Evolutionary conservation across 2,329 filamentous ascomycete species (phyloP), one percentile per base, ranked within the genome.

Genomic region (Calonectria fujianensis): DNA sequence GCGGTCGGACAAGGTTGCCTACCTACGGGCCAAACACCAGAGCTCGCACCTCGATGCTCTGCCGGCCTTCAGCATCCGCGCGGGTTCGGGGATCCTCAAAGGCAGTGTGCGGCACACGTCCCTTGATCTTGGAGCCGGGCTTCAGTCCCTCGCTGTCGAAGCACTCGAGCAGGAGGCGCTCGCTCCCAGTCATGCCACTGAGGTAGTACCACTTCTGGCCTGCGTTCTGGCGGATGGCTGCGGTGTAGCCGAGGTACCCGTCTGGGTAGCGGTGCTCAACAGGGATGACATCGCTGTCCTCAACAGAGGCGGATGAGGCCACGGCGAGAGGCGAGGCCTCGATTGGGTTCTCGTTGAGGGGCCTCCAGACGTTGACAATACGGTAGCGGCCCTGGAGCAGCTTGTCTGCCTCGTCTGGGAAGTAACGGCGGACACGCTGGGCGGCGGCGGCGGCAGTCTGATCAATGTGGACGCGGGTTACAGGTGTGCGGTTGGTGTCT

Each of bases 21-120:
- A 6, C 24, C 86, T 76, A 90, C 18, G 89, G 87, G 0, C 94
- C 94, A 88, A 98, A 98, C 0, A 98, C 94, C 84, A 98, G 87
- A 45, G 94, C 93, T 79, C 96, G 90, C 20, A 98, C 94, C 85
- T 98, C 96, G 82, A 98, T 98, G 83, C 95, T 98, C 88, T 98
- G 94, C 77, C 96, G 90, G 0, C 90, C 91, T 76, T 92, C 91
- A 6, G 94, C 95, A 59, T 93, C 94, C 24, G 89, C 86, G 3
- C 92, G 90, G 1, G 94, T 95, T 74, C 93, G 87, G 2, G 94
- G 93, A 83, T 98, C 94, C 50, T 89, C 87, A 85, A 98, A 98
- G 0, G 95, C 95, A 13, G 93, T 93, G 85, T 97, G 95, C 18
- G 95, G 92, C 63, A 91, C 86, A 65, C 90, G 84, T 0, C 91